A percentile compares a stretch with the other conserved stretches of the same genome.
Conservation (phyloP, 768 basidiomycete species). For the Crepidotus variabilis region DNA sequence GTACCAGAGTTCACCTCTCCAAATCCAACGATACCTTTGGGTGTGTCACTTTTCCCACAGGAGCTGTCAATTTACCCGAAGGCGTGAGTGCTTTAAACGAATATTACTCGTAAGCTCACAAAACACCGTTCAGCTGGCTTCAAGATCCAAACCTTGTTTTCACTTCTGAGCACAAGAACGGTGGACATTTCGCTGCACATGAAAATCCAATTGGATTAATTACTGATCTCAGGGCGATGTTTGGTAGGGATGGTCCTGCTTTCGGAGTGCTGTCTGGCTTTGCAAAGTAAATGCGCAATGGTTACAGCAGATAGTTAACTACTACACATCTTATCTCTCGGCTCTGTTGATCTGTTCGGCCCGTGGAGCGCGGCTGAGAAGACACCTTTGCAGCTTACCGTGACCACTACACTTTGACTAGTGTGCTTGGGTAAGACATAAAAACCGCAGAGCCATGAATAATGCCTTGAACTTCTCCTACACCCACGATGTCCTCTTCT, state of each 20-base stretch:
- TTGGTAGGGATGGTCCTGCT: conserved; percentile 27
- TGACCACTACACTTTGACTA: too few relatives aligned
- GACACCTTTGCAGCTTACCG: too few relatives aligned
- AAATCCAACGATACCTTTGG: conserved; percentile 35
- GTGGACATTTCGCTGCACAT: conserved; percentile 45
- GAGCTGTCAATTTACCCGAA: conserved; percentile 28
- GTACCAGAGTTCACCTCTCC: conserved; percentile 7
- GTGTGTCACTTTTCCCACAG: conserved; percentile 44
- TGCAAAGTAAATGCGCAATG: background rate
- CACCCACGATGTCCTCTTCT: conserved; percentile 28
- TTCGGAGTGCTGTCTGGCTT: conserved; percentile 17
- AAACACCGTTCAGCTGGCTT: background rate
- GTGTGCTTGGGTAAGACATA: too few relatives aligned
- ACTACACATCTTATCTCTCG: too few relatives aligned
- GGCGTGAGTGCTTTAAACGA: conserved; percentile 13
- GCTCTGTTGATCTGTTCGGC: too few relatives aligned
- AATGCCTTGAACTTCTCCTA: background rate
- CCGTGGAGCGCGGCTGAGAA: too few relatives aligned
- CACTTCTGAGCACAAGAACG: conserved; percentile 27
- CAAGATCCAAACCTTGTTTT: background rate
- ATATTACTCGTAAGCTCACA: too few relatives aligned
- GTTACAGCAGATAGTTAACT: too few relatives aligned
- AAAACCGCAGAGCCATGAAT: too few relatives aligned
- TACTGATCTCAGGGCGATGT: conserved; percentile 41
- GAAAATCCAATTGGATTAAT: conserved; percentile 28